Percentiles rank a stretch among this genome's conserved stretches.
Conservation (phyloP, 768 basidiomycete genomes). For the Tylopilus subfusipes region DNA sequence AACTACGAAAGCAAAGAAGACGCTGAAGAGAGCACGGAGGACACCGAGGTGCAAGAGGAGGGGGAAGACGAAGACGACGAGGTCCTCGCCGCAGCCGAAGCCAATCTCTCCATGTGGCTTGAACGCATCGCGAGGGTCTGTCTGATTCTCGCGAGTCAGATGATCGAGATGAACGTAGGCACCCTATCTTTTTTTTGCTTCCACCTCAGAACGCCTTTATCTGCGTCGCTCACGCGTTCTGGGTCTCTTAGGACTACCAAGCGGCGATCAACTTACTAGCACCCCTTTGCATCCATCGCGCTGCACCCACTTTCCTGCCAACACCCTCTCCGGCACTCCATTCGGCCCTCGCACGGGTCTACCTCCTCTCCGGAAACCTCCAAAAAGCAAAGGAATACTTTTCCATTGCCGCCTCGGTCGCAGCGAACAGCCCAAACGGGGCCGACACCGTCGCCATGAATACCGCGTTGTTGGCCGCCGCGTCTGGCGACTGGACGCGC, state of each 20-base stretch:
- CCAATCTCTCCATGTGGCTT: conserved; percentile 68
- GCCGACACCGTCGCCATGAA: conserved; percentile 57
- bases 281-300: conserved; percentile 53
- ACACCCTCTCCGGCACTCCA: conserved; percentile 51
- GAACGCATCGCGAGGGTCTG: conserved; percentile 75
- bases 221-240: background rate
- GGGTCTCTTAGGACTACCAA: conserved; percentile 52
- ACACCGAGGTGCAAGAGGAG: background rate
- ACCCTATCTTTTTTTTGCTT: background rate
- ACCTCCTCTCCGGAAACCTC: conserved; percentile 71
- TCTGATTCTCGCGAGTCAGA: conserved; percentile 75
- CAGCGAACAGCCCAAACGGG: conserved; percentile 40
- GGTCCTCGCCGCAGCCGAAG: conserved; percentile 26
- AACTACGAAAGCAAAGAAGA: conserved; percentile 14
- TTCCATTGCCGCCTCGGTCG: conserved; percentile 36
- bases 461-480: conserved; percentile 58
- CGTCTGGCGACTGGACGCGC: conserved; percentile 65
- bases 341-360: conserved; percentile 68
- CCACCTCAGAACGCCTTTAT: background rate
- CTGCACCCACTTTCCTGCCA: conserved; percentile 9
- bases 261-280: conserved; percentile 67
- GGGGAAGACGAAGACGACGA: conserved; percentile 9
- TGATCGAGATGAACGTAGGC: conserved; percentile 79
- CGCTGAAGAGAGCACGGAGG: background rate
- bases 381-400: conserved; percentile 58